Evolutionary conservation across 2,329 filamentous ascomycete genomes (phyloP), one percentile per base, ranked within the genome.

Genomic region (Trichophyton rubrum): DNA sequence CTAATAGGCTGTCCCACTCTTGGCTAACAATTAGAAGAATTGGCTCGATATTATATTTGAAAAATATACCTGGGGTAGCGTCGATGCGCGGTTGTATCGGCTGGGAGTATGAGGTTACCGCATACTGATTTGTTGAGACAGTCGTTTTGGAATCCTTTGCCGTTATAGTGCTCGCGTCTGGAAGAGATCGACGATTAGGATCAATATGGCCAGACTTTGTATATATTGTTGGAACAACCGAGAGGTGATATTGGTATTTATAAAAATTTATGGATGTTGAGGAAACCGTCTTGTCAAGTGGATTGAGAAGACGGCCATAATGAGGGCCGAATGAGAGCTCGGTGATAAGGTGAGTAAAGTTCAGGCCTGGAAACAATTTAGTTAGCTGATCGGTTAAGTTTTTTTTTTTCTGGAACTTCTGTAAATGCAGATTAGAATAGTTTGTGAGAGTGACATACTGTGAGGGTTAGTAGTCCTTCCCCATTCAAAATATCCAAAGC

Each of bases 31-130:
- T 86, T 59, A 99, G 79, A 72, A 93, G 78, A 68, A 99, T 91
- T 1, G 93, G 93, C 79, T 99, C 93, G 67, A 99, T 96, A 72
- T 97, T 92, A 76, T 95, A 99, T 78, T 97, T 99, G 82, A 99
- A 89, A 72, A 97, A 99, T 64, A 99, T 85, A 35, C 93, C 93
- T 0, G 93, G 93, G 0, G 96, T 83, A 62, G 78, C 77, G 63
- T 71, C 68, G 0, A 71, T 70, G 67, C 79, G 84, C 68, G 95
- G 87, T 60, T 80, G 78, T 47, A 95, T 81, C 40, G 79, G 76
- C n/a, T 49, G 62, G 83, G 82, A 87, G 78, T 97, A 91, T 70
- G 91, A 89, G 0, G 91, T 97, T 0, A 96, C 93, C 62, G 92
- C 93, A 78, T 99, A 99, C 75, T 99, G 93, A 79, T 99, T 99